phyloP scores from a whole-genome alignment of 306 rosid species.

The Lotus japonicus region DNA sequence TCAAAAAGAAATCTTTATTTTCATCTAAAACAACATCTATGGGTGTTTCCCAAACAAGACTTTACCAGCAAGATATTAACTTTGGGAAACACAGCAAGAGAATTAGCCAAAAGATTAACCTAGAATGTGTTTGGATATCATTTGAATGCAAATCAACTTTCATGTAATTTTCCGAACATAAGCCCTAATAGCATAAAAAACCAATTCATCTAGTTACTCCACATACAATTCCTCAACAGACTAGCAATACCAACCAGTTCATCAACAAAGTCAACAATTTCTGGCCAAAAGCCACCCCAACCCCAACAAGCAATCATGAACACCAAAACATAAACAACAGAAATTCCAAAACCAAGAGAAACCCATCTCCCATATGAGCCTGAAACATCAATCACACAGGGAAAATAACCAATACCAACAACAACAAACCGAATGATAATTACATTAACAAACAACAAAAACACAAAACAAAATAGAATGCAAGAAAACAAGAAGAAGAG shows the following conservation, averaged over 20 bases:
- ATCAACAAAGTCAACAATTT: too few relatives aligned
- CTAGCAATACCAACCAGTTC: not conserved
- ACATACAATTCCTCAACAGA: not conserved
- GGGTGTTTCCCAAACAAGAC: not conserved
- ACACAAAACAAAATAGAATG: not conserved
- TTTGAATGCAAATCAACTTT: too few relatives aligned
- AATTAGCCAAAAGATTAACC: too few relatives aligned
- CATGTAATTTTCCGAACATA: too few relatives aligned
- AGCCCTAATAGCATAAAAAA: not conserved
- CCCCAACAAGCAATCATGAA: not conserved
- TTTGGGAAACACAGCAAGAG: too few relatives aligned
- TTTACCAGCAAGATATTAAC: too few relatives aligned
- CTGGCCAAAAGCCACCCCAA: not conserved
- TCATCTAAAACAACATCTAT: not conserved
- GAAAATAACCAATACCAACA: not conserved
- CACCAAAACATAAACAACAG: not conserved
- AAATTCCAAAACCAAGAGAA: constrained; percentile 10
- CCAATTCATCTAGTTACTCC: not conserved
- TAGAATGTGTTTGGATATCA: too few relatives aligned
- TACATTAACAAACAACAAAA: not conserved
- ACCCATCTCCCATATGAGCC: not conserved
- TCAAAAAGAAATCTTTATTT: not conserved
- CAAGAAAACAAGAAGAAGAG: not conserved
- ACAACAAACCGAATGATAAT: not conserved
- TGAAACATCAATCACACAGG: not conserved